These are phyloP conservation scores for bread wheat (Triticum aestivum) DNA, from an alignment of 176 grass and related monocot genomes.

Conservation along the genomic window DNA sequence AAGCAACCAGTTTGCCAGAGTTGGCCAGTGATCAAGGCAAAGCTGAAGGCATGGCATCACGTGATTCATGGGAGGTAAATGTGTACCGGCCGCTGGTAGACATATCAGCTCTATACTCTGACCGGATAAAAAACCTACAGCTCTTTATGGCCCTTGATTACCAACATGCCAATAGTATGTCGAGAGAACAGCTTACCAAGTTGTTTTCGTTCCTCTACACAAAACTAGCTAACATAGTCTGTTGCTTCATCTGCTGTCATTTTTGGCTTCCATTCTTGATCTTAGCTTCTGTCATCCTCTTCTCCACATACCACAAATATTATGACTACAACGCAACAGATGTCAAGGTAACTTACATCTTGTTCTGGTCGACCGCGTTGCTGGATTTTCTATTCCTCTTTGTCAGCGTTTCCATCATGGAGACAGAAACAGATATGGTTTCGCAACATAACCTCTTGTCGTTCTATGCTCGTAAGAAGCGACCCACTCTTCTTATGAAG, in stretches of 20 bases:
- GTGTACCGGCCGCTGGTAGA: not conserved
- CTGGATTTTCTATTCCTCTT: not conserved
- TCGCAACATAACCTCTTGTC: not conserved
- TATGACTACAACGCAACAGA: not conserved
- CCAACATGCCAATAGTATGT: not conserved
- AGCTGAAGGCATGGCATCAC: not conserved
- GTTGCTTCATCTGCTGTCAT: too few relatives aligned
- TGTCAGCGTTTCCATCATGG: fast-evolving
- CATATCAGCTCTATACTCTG: not conserved
- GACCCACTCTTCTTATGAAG: not conserved
- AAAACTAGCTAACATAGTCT: not conserved
- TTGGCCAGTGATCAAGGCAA: not conserved
- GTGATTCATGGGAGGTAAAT: too few relatives aligned
- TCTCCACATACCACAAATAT: not conserved
- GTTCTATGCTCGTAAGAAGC: not conserved
- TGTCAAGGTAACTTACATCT: not conserved
- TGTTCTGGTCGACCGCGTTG: not conserved
- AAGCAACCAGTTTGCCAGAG: not conserved
- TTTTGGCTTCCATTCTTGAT: not conserved
- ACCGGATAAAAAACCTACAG: not conserved
- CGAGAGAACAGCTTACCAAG: too few relatives aligned
- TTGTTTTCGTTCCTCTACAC: not conserved
- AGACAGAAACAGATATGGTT: not conserved
- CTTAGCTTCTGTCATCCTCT: not conserved
- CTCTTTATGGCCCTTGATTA: not conserved